Base-by-base conservation (phyloP, 208 protist species). In the Leishmania turanica region DNA sequence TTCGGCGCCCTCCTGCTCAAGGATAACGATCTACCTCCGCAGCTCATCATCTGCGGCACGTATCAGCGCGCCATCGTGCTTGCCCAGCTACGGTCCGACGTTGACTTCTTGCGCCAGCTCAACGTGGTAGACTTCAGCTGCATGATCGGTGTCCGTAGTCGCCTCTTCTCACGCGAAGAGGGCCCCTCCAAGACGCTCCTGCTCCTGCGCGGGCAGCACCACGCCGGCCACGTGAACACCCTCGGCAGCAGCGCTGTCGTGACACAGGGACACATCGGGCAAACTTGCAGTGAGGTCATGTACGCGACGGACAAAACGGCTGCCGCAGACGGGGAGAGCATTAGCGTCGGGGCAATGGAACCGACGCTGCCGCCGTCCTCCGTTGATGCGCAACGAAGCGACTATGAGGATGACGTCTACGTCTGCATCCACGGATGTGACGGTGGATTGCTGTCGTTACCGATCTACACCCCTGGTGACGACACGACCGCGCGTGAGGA, bases 101-200 rank as follows among this genome's bases (percentile, higher is more conserved):
- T 92, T 34, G 80, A 49, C 54, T 97, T 98, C 76, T 84, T 99
- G 27, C 82, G 88, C 31, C 77, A 82, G 15, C 88, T 96, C 56
- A 90, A 93, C 66, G 94, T 98, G 75, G 96, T 98, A 3, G 97
- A 98, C 88, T 99, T 98, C 89, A 97, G 92, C 81, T 95, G 96
- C 60, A 85, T 99, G 87, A 93, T 98, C 64, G 97, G 97, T 37
- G 88, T 99, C 53, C 97, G 96, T 73, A 94, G 90, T 68, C 93
- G 93, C 15, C 85, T 96, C 77, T 93, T 95, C 81, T 85, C 89
- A 5, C 70, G 85, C 11, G 85, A 92, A 47, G 88, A 97, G 51
- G 88, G 90, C 1, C 89, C 92, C 11, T 93, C 92, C 4, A 88
- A 88, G 70, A 96, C 90, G 13, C 87, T 93, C 34, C 54, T 96